These are phyloP conservation scores for Conringia planisiliqua DNA, from an alignment of 345 rosid species.

Conservation along the genomic window DNA sequence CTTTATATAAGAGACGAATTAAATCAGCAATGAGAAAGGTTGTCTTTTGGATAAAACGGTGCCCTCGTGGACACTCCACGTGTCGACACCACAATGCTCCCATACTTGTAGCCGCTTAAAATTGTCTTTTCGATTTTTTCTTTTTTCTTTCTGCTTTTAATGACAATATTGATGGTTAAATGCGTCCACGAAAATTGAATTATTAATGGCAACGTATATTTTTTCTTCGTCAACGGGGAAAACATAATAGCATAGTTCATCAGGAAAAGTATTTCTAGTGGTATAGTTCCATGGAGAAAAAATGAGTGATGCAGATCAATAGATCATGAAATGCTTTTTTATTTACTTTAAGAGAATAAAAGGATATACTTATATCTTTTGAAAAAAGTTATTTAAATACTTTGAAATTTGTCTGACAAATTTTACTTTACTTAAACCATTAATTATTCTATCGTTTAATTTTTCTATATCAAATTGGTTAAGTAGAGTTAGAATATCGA, in stretches of 20 bases:
- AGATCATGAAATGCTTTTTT: neutral
- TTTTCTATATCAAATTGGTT: neutral
- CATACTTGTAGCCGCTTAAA: slow-evolving; percentile 31
- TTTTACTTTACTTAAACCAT: too few species aligned
- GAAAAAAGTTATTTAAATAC: neutral
- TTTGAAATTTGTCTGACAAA: too few species aligned
- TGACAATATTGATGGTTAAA: neutral
- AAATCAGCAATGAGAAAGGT: neutral
- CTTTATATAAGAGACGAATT: slow-evolving; percentile 19
- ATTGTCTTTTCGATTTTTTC: neutral
- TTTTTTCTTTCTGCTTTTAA: neutral
- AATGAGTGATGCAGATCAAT: neutral
- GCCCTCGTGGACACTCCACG: slow-evolving; percentile 25
- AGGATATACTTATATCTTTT: neutral
- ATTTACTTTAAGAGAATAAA: neutral
- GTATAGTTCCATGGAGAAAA: neutral
- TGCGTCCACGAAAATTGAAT: slow-evolving; percentile 21
- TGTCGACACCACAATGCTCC: slow-evolving; percentile 6
- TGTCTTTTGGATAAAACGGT: slow-evolving; percentile 13
- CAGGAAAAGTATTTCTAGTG: slow-evolving; percentile 2
- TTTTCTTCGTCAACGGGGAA: neutral
- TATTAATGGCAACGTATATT: neutral
- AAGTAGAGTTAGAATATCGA: neutral
- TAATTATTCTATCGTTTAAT: neutral
- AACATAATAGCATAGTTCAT: neutral